Conservation (phyloP, 108 stramenopile genomes). For the Pseudonitzschia pungens region DNA sequence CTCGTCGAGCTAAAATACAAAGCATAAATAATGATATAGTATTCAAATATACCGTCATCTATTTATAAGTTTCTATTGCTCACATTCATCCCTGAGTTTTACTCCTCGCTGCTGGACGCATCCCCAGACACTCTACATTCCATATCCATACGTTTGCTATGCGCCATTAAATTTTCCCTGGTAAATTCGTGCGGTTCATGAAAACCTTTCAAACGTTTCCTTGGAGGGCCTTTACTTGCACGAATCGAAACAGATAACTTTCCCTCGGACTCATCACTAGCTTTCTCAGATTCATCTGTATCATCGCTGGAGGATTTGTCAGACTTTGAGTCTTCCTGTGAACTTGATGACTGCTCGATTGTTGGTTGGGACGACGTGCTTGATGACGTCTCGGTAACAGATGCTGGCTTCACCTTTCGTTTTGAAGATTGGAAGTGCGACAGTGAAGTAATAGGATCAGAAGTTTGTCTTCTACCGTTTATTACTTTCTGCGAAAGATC, state of each 20-base stretch:
- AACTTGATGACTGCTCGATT: slow-evolving; percentile 28
- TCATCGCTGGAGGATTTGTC: slow-evolving; percentile 52
- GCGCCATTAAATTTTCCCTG: slow-evolving; percentile 27
- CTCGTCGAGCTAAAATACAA: too few relatives aligned
- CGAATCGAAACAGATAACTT: slow-evolving; percentile 1
- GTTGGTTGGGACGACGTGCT: slow-evolving; percentile 32
- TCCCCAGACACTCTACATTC: slow-evolving; percentile 1
- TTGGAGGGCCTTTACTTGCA: slow-evolving; percentile 45
- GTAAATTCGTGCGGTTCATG: slow-evolving; percentile 28
- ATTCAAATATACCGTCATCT: not conserved
- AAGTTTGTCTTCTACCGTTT: not conserved
- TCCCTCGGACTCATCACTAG: slow-evolving; percentile 5
- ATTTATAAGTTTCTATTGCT: not conserved
- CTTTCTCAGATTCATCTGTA: slow-evolving; percentile 11
- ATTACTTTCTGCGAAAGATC: not conserved
- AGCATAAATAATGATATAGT: not conserved
- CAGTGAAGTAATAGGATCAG: slow-evolving; percentile 16
- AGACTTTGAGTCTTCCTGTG: slow-evolving; percentile 37
- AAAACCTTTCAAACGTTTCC: slow-evolving; percentile 46
- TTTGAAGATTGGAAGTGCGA: slow-evolving; percentile 12
- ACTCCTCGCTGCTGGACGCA: slow-evolving; percentile 7
- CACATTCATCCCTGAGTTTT: not conserved
- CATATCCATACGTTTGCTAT: slow-evolving; percentile 38
- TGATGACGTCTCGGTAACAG: slow-evolving; percentile 50
- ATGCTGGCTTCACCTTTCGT: slow-evolving; percentile 15